A percentile compares a stretch with the other conserved stretches of the same genome.
Evolutionary conservation across 78 protist species (phyloP).

Genomic region (Planoprotostelium fungivorum): DNA sequence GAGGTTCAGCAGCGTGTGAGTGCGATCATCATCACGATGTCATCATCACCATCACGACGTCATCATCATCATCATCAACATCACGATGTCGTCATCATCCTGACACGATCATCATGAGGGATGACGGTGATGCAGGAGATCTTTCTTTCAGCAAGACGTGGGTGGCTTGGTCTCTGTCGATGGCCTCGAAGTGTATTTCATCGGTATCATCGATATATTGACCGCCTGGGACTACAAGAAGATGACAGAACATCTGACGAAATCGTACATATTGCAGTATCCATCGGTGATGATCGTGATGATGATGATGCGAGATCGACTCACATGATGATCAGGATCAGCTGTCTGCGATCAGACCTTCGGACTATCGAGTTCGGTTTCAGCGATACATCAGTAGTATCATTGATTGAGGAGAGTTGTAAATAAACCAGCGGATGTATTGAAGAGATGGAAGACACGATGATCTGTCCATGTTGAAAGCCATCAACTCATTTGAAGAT

Average conservation of each 20-base stretch:
- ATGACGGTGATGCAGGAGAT: too few species aligned
- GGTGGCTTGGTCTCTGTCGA: constrained; percentile 43
- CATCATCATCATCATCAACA: too few species aligned
- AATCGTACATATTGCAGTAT: constrained; percentile 11
- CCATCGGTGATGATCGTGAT: not conserved
- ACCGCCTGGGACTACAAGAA: constrained; percentile 44
- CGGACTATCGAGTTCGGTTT: not conserved
- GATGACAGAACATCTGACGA: constrained; percentile 33
- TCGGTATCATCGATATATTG: constrained; percentile 37
- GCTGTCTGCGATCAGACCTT: not conserved
- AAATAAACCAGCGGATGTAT: not conserved
- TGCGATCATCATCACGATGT: constrained; percentile 29
- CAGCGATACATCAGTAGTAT: not conserved
- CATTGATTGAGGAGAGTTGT: not conserved
- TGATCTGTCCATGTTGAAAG: not conserved
- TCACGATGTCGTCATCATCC: too few species aligned
- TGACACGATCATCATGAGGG: too few species aligned
- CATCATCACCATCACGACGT: not conserved
- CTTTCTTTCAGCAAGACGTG: constrained; percentile 27
- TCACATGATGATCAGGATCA: not conserved
- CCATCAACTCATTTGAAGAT: too few species aligned
- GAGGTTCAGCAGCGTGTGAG: constrained; percentile 11
- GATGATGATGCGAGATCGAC: not conserved
- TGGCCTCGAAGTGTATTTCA: constrained; percentile 48
- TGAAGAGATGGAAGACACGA: not conserved